Conservation (phyloP, 2,329 filamentous ascomycete species). For the Aspergillus felis region DNA sequence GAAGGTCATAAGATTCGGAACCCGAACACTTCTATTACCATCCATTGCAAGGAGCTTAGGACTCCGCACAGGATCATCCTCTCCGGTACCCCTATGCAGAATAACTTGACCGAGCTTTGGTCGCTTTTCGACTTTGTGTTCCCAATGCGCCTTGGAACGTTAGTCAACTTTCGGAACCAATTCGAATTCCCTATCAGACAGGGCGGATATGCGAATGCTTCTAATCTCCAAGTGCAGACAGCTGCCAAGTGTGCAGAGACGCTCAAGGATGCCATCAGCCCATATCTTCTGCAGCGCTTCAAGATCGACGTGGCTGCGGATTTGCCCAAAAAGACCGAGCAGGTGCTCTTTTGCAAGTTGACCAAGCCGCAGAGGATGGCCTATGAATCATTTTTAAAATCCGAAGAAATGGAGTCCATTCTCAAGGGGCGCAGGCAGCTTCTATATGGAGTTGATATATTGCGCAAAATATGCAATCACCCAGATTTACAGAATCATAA, state of each 20-base stretch:
- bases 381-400: slow-evolving; percentile 77
- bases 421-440: slow-evolving; percentile 70
- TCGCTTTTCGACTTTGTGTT: slow-evolving; percentile 97
- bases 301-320: slow-evolving; percentile 94
- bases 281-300: slow-evolving; percentile 85
- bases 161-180: slow-evolving; percentile 83
- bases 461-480: slow-evolving; percentile 97
- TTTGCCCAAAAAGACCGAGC: slow-evolving; percentile 90
- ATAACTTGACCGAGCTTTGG: slow-evolving; percentile 93
- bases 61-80: slow-evolving; percentile 89
- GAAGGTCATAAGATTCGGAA: slow-evolving; percentile 99
- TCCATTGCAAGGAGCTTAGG: slow-evolving; percentile 88
- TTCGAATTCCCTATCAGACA: slow-evolving; percentile 93
- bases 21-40: slow-evolving; percentile 89
- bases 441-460: slow-evolving; percentile 82
- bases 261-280: slow-evolving; percentile 87
- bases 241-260: slow-evolving; percentile 92
- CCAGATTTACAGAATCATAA: slow-evolving; percentile 78
- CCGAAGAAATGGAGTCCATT: slow-evolving; percentile 82
- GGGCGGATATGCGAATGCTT: slow-evolving; percentile 92
- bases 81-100: slow-evolving; percentile 96
- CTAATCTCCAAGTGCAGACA: slow-evolving; percentile 89
- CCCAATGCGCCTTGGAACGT: slow-evolving; percentile 87
- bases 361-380: slow-evolving; percentile 72
- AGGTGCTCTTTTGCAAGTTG: slow-evolving; percentile 92